Conservation (phyloP, 495 filamentous ascomycete species). For the Pseudoneurospora amorphoporcata region DNA sequence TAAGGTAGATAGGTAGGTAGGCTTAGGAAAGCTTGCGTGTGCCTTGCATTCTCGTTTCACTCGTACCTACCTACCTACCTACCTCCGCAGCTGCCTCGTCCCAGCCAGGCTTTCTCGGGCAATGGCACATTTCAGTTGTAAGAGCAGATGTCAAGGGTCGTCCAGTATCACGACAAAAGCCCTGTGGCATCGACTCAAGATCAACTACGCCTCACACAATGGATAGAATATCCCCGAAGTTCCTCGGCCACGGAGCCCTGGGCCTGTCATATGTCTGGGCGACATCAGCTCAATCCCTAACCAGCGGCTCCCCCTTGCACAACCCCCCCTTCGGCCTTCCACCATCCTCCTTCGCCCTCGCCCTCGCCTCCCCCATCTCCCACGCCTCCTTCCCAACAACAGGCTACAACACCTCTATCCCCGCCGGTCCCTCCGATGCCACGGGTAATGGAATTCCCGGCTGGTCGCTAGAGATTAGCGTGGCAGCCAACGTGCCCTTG, state of each 20-base stretch:
- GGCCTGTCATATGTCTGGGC: no score
- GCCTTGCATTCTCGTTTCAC: not conserved
- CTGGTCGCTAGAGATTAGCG: conserved; percentile 5
- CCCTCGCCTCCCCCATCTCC: not conserved
- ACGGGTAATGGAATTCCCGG: not conserved
- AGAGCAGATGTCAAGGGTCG: not conserved
- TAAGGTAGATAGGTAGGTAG: no score
- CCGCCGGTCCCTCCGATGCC: conserved; percentile 1
- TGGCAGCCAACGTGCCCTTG: conserved; percentile 8
- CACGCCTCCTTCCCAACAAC: conserved; percentile 3
- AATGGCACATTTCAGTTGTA: not conserved
- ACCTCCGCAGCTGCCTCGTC: not conserved
- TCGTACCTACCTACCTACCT: not conserved
- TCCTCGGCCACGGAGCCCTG: no score
- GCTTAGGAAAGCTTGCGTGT: not conserved
- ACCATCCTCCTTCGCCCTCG: not conserved
- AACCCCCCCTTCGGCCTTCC: conserved; percentile 7
- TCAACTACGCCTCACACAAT: no score
- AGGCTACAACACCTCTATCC: conserved; percentile 12
- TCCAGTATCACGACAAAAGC: not conserved
- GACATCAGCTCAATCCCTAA: not conserved
- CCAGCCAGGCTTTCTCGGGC: not conserved
- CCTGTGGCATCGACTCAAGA: no score
- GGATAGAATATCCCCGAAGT: not conserved
- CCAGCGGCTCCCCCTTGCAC: not conserved